A percentile compares a stretch with the other conserved stretches of the same genome.
These are phyloP conservation scores for Dianthus caryophyllus DNA, from an alignment of 148 eudicot genomes.

Conservation along the genomic window DNA sequence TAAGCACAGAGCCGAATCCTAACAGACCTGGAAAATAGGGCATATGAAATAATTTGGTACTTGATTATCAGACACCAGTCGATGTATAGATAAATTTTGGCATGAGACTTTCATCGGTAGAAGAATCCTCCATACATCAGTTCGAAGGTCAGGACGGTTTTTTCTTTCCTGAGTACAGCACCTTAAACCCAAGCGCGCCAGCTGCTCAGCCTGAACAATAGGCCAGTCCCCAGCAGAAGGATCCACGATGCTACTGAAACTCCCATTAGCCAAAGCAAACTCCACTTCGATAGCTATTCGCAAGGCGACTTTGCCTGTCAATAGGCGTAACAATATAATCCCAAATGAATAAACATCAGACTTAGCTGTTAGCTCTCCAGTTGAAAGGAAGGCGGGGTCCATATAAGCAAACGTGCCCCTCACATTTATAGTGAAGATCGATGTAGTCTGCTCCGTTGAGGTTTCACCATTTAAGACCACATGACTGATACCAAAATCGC, in stretches of 20 bases:
- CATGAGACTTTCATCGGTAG: slow-evolving; percentile 55
- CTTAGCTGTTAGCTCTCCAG: slow-evolving; percentile 60
- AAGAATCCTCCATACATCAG: slow-evolving; percentile 71
- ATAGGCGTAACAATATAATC: slow-evolving; percentile 49
- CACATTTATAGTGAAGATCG: too few relatives aligned
- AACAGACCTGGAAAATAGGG: slow-evolving; percentile 96
- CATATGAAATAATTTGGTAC: slow-evolving; percentile 63
- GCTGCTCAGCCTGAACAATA: slow-evolving; percentile 68
- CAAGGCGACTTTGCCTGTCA: slow-evolving; percentile 61
- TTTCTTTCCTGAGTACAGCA: slow-evolving; percentile 50
- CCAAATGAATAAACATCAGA: slow-evolving; percentile 89
- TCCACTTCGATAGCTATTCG: slow-evolving; percentile 57
- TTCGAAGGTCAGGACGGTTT: slow-evolving; percentile 57
- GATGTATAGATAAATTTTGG: slow-evolving; percentile 32
- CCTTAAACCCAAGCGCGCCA: slow-evolving; percentile 56
- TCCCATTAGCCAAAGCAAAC: slow-evolving; percentile 53
- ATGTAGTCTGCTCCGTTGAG: too few relatives aligned
- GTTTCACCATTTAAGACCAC: slow-evolving; percentile 35
- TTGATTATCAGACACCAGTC: slow-evolving; percentile 32
- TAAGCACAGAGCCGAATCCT: too few relatives aligned
- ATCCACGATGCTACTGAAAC: slow-evolving; percentile 49
- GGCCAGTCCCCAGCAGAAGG: slow-evolving; percentile 98
- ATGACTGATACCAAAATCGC: slow-evolving; percentile 62
- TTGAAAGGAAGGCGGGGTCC: slow-evolving; percentile 55
- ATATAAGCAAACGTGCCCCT: too few relatives aligned